These are phyloP conservation scores for Styphnolobium japonicum DNA, from an alignment of 306 rosid genomes.

Conservation along the genomic window DNA sequence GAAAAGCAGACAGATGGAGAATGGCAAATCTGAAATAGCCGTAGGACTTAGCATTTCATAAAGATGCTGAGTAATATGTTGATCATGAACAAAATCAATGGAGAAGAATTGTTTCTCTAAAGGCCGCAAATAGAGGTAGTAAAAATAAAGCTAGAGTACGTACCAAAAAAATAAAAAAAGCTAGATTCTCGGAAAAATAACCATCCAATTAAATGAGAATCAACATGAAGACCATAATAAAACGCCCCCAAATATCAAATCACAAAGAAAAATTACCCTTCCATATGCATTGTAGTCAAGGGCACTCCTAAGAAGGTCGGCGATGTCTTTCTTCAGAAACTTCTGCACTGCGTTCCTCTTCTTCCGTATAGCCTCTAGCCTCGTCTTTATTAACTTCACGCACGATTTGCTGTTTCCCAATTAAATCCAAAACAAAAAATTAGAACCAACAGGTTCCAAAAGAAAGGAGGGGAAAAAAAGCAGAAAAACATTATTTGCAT, in stretches of 20 bases:
- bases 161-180: too few species aligned
- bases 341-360: slow-evolving; percentile 65
- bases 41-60: too few species aligned
- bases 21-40: too few species aligned
- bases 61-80: too few species aligned
- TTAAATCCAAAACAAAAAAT: background rate
- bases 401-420: slow-evolving; percentile 55
- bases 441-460: background rate
- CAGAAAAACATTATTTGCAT: background rate
- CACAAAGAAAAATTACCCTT: slow-evolving; percentile 49
- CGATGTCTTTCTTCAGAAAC: slow-evolving; percentile 73
- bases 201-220: background rate
- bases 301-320: slow-evolving; percentile 59
- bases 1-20: too few species aligned
- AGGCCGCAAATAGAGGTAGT: background rate
- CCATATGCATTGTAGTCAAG: slow-evolving; percentile 70
- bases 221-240: background rate
- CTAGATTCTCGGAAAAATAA: background rate
- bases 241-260: background rate
- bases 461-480: background rate
- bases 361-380: slow-evolving; percentile 58
- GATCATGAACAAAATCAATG: background rate
- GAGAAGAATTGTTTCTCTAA: background rate
- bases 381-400: slow-evolving; percentile 41
- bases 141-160: background rate